Evolutionary conservation across 805 yeast genomes (phyloP).

Genomic region (Cyberlindnera americana): DNA sequence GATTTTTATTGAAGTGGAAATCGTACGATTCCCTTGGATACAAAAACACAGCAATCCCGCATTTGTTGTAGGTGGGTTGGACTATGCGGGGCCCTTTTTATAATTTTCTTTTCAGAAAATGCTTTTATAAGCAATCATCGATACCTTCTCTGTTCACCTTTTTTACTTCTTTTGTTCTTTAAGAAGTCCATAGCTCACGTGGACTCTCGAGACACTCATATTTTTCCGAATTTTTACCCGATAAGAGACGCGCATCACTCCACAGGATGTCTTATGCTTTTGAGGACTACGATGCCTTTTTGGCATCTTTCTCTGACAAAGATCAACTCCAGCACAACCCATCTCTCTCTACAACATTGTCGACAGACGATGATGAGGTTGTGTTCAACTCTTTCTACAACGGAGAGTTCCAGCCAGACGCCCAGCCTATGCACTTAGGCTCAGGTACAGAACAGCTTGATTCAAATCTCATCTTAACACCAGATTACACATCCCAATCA

Average conservation of each 20-base stretch:
- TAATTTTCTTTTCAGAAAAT: too few relatives aligned
- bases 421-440: neutral
- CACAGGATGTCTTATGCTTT: constrained; percentile 26
- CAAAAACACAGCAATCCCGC: constrained; percentile 4
- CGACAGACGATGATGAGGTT: constrained; percentile 13
- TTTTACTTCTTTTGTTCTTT: too few relatives aligned
- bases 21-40: constrained; percentile 12
- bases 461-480: constrained; percentile 9
- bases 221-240: too few relatives aligned
- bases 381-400: constrained; percentile 4
- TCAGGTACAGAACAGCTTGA: neutral
- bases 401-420: constrained; percentile 1
- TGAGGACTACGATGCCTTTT: constrained; percentile 31
- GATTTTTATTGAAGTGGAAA: constrained; percentile 10
- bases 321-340: constrained; percentile 17
- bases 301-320: constrained; percentile 22
- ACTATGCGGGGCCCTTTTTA: too few relatives aligned
- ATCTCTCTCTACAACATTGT: constrained; percentile 15
- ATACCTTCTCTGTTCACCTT: too few relatives aligned
- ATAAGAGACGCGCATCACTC: neutral
- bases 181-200: too few relatives aligned
- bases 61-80: too few relatives aligned
- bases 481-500: constrained; percentile 15
- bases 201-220: too few relatives aligned
- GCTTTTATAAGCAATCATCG: too few relatives aligned